Conservation (phyloP, 345 rosid genomes). For the Dovyalis caffra region DNA sequence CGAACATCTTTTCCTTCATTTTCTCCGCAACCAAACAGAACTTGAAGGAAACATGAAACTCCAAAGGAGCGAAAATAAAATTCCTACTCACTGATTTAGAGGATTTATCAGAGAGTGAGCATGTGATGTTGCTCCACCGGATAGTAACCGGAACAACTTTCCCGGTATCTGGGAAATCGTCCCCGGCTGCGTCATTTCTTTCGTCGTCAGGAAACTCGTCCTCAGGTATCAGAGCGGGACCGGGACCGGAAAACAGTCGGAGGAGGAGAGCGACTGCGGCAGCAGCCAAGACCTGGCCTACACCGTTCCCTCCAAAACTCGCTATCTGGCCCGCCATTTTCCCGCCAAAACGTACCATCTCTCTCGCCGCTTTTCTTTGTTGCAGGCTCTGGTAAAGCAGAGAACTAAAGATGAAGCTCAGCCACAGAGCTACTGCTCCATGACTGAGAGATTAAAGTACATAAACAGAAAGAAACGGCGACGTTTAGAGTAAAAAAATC, state of each 20-base stretch:
- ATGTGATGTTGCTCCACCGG: slow-evolving; percentile 77
- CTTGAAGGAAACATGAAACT: neutral
- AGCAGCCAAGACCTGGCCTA: slow-evolving; percentile 66
- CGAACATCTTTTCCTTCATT: neutral
- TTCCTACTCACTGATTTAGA: slow-evolving; percentile 59
- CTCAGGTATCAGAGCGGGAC: slow-evolving; percentile 61
- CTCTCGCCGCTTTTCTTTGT: too few species aligned
- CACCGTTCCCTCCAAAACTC: slow-evolving; percentile 66
- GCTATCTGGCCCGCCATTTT: slow-evolving; percentile 54
- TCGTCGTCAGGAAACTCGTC: slow-evolving; percentile 39
- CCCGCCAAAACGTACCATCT: slow-evolving; percentile 70
- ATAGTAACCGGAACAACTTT: slow-evolving; percentile 72
- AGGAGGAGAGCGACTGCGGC: slow-evolving; percentile 74
- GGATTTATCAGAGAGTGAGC: slow-evolving; percentile 78
- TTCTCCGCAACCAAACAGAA: slow-evolving; percentile 17
- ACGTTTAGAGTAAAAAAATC: neutral
- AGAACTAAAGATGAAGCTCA: too few species aligned
- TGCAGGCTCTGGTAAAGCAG: too few species aligned
- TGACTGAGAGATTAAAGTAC: too few species aligned
- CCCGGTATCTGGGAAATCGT: slow-evolving; percentile 37
- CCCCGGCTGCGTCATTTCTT: slow-evolving; percentile 15
- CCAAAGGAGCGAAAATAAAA: neutral
- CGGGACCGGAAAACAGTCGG: slow-evolving; percentile 78
- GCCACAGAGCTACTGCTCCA: too few species aligned
- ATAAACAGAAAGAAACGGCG: neutral